A percentile compares a stretch with the other conserved stretches of the same genome.
These are phyloP conservation scores for Thalassia testudinum DNA, from an alignment of 116 monocot species.

Conservation along the genomic window DNA sequence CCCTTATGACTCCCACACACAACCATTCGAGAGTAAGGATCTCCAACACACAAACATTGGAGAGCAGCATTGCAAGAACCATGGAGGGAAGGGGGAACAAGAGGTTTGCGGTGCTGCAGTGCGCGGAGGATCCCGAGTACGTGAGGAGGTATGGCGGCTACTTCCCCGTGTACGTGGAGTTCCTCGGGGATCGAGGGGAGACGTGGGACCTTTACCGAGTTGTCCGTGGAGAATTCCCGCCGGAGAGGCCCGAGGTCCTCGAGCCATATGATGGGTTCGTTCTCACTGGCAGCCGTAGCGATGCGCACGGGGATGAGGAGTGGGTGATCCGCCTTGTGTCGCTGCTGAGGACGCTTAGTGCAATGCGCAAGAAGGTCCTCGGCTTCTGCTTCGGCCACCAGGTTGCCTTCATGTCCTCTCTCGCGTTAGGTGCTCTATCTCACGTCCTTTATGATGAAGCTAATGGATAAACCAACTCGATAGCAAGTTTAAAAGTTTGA, in stretches of 20 bases:
- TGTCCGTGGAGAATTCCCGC: constrained; percentile 40
- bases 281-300: constrained; percentile 61
- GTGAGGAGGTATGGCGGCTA: constrained; percentile 51
- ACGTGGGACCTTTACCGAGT: constrained; percentile 51
- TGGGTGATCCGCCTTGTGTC: constrained; percentile 46
- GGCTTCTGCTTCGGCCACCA: constrained; percentile 93
- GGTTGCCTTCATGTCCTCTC: constrained; percentile 11
- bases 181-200: constrained; percentile 26
- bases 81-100: constrained; percentile 7
- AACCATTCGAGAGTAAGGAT: no score
- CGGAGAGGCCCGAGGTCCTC: constrained; percentile 8
- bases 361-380: constrained; percentile 40
- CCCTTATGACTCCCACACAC: no score
- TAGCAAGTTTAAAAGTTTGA: neutral
- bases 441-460: neutral
- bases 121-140: constrained; percentile 59
- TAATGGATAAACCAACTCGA: neutral
- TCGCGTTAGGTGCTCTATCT: neutral
- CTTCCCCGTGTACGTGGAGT: constrained; percentile 26
- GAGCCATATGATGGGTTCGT: constrained; percentile 51
- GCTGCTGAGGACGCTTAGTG: constrained; percentile 20
- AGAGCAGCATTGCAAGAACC: no score
- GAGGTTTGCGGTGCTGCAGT: constrained; percentile 43
- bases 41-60: no score
- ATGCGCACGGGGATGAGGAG: constrained; percentile 52